phyloP scores from a whole-genome alignment of 257 asterid genomes.

The Forsythia suspensa region DNA sequence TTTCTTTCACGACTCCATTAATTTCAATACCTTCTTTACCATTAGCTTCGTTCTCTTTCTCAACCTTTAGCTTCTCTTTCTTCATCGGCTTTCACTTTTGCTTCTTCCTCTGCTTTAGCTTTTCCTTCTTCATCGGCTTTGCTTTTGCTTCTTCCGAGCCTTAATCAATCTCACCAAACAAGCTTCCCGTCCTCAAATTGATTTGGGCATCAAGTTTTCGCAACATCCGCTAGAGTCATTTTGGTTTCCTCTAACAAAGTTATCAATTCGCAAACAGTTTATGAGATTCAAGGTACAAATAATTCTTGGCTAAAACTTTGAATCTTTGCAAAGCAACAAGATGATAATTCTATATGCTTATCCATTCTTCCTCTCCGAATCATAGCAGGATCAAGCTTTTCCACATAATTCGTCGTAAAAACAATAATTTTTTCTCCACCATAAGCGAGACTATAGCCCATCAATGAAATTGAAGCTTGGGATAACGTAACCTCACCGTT shows the following conservation, averaged over 20 bases:
- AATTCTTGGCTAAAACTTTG: slow-evolving; percentile 8
- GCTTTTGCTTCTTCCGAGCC: slow-evolving; percentile 6
- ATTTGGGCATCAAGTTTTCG: slow-evolving; percentile 32
- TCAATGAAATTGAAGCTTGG: not conserved
- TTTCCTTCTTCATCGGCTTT: not conserved
- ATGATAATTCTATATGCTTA: not conserved
- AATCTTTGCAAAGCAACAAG: slow-evolving; percentile 10
- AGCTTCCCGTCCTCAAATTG: slow-evolving; percentile 13
- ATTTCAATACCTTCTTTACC: not conserved
- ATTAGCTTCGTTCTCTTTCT: not conserved
- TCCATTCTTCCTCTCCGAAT: slow-evolving; percentile 10
- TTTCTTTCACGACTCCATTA: not conserved
- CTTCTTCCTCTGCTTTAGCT: not conserved
- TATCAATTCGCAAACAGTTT: slow-evolving; percentile 15
- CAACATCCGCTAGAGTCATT: not conserved
- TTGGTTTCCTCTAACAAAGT: not conserved
- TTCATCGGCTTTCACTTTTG: not conserved
- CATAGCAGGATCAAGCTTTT: slow-evolving; percentile 18
- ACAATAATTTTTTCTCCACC: slow-evolving; percentile 14
- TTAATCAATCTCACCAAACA: slow-evolving; percentile 23
- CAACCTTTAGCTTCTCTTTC: not conserved
- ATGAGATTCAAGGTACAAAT: slow-evolving; percentile 2
- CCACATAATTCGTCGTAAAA: slow-evolving; percentile 4
- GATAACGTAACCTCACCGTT: no score
- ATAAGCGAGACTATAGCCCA: not conserved